Conservation (phyloP, 306 rosid species). For the Cicer cuneatum region DNA sequence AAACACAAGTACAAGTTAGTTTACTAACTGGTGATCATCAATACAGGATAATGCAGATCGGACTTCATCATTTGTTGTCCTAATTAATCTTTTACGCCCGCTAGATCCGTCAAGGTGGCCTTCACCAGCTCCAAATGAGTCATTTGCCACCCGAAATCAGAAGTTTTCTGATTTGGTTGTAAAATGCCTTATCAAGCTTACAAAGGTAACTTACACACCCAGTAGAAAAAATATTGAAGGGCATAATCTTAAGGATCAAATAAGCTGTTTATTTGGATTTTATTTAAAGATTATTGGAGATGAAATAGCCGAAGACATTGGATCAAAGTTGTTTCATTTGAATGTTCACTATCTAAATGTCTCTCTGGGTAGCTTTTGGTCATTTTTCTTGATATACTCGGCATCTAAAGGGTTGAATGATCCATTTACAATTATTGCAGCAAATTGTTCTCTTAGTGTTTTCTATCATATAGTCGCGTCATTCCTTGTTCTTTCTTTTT, state of each 20-base stretch:
- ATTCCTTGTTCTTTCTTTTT: no score
- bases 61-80: conserved; percentile 92
- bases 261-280: conserved; percentile 6
- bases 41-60: conserved; percentile 98
- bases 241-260: conserved; percentile 11
- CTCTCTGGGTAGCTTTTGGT: conserved; percentile 9
- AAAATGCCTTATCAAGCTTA: conserved; percentile 97
- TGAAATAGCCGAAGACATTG: background rate
- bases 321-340: conserved; percentile 16
- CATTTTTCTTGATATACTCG: background rate
- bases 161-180: conserved; percentile 97
- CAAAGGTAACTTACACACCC: conserved; percentile 65
- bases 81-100: conserved; percentile 88
- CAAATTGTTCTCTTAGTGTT: no score
- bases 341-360: background rate
- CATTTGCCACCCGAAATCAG: conserved; percentile 87
- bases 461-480: no score
- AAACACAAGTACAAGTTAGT: conserved; percentile 14
- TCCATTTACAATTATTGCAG: no score
- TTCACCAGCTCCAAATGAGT: conserved; percentile 82
- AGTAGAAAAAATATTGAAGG: background rate
- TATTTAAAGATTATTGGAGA: background rate
- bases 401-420: background rate
- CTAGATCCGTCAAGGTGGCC: conserved; percentile 99
- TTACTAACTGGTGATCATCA: conserved; percentile 36